phyloP scores from a whole-genome alignment of 2,329 filamentous ascomycete genomes.

The Colletotrichum melonis region DNA sequence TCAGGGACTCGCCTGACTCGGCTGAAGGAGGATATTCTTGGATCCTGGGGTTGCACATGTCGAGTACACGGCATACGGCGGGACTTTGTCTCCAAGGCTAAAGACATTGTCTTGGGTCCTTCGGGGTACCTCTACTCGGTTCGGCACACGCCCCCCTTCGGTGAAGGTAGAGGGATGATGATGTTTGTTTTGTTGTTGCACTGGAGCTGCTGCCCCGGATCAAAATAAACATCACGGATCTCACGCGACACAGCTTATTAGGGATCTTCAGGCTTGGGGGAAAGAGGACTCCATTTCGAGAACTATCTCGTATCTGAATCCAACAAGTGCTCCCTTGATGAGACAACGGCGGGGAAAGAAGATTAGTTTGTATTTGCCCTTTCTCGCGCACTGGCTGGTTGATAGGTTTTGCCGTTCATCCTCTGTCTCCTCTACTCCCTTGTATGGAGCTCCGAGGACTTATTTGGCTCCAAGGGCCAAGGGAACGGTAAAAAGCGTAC shows the following conservation, averaged over 20 bases:
- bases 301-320: background rate
- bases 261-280: background rate
- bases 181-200: background rate
- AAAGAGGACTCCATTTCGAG: background rate
- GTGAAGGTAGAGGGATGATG: background rate
- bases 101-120: conserved; percentile 21
- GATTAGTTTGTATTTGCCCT: background rate
- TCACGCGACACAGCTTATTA: background rate
- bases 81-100: background rate
- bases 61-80: background rate
- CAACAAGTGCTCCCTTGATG: background rate
- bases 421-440: background rate
- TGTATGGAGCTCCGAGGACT: background rate
- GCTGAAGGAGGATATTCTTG: conserved; percentile 27
- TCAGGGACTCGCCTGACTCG: conserved; percentile 6
- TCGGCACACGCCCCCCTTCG: background rate
- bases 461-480: background rate
- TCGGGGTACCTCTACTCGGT: background rate
- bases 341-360: background rate
- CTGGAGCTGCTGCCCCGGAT: background rate
- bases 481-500: background rate
- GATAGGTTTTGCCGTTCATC: background rate
- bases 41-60: conserved; percentile 10
- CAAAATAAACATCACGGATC: background rate
- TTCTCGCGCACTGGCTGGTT: background rate